phyloP scores from a whole-genome alignment of 1,139 yeast genomes.

The Eremothecium gossypii region DNA sequence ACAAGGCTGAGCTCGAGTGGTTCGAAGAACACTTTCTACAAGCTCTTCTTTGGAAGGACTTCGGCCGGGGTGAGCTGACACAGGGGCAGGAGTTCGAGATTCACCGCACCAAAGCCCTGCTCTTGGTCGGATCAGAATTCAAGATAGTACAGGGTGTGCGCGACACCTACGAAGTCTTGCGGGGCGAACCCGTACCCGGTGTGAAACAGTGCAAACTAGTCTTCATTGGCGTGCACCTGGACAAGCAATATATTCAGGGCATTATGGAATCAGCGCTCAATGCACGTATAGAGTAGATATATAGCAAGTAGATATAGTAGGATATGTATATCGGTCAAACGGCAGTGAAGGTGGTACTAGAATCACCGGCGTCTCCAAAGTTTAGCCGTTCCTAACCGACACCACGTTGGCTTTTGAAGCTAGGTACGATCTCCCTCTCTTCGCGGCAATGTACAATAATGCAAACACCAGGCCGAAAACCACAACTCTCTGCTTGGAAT shows the following conservation, averaged over 20 bases:
- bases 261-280: conserved; percentile 11
- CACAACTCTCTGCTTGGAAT: not conserved
- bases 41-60: conserved; percentile 27
- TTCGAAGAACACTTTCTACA: conserved; percentile 21
- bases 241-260: conserved; percentile 25
- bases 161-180: conserved; percentile 76
- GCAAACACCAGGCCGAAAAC: no score
- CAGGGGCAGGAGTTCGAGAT: conserved; percentile 39
- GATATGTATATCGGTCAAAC: not conserved
- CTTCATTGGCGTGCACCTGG: conserved; percentile 66
- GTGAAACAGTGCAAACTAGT: conserved; percentile 49
- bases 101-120: conserved; percentile 70
- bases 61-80: conserved; percentile 16
- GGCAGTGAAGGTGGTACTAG: no score
- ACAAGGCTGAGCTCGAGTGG: conserved; percentile 14
- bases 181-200: conserved; percentile 37
- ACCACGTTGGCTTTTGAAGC: not conserved
- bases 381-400: not conserved
- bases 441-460: not conserved
- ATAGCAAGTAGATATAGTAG: not conserved
- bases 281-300: not conserved
- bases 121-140: conserved; percentile 41
- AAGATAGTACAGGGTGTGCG: conserved; percentile 88
- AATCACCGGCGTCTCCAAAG: no score
- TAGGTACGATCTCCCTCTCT: conserved; percentile 1